Percentiles rank a stretch among this genome's conserved stretches.
These are phyloP conservation scores for Aspergillus heteromorphus DNA, from an alignment of 495 filamentous ascomycete species.

Conservation along the genomic window DNA sequence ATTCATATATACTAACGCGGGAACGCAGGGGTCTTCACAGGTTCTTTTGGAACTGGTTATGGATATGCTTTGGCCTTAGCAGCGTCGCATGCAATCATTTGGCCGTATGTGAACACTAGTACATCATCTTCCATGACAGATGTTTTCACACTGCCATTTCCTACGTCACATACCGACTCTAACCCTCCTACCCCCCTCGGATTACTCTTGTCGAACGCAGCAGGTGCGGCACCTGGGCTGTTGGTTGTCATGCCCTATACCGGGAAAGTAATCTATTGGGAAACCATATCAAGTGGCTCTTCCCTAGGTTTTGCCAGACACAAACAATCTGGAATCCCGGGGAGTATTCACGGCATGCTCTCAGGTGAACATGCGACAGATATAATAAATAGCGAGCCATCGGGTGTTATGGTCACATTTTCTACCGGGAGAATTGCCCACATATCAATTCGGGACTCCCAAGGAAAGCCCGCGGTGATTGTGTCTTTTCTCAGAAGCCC, in stretches of 20 bases:
- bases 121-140: conserved; percentile 58
- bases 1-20: conserved; percentile 13
- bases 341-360: conserved; percentile 61
- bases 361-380: conserved; percentile 73
- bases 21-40: conserved; percentile 33
- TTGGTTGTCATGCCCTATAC: conserved; percentile 75
- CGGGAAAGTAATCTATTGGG: conserved; percentile 90
- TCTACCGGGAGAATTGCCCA: conserved; percentile 83
- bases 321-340: conserved; percentile 71
- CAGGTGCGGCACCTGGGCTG: conserved; percentile 71
- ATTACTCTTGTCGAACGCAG: conserved; percentile 67
- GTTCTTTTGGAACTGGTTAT: conserved; percentile 57
- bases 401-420: conserved; percentile 77
- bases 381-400: conserved; percentile 75
- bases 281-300: conserved; percentile 79
- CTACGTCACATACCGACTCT: conserved; percentile 58
- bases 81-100: conserved; percentile 73
- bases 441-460: conserved; percentile 73
- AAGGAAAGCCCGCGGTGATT: conserved; percentile 75
- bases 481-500: conserved; percentile 66
- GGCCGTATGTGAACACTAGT: conserved; percentile 63
- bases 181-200: conserved; percentile 72
- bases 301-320: conserved; percentile 70
- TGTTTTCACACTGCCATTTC: conserved; percentile 69
- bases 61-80: conserved; percentile 77